Percentiles rank a stretch among this genome's conserved stretches.
phyloP scores from a whole-genome alignment of 805 yeast species.

The Candida argentea region DNA sequence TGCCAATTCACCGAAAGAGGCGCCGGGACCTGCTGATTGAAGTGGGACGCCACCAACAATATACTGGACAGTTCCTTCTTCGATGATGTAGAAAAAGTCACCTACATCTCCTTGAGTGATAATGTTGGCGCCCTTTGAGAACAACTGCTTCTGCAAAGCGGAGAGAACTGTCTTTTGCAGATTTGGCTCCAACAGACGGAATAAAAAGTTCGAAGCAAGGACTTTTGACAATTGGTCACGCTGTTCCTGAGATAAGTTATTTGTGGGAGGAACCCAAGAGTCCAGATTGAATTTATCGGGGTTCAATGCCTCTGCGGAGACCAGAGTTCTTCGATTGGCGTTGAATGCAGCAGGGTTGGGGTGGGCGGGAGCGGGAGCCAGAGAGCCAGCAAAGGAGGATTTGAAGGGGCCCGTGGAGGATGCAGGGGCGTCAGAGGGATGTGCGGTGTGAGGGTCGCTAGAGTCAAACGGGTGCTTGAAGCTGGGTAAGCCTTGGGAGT shows the following conservation, averaged over 20 bases:
- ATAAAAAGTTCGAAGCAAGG: conserved; percentile 74
- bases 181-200: conserved; percentile 71
- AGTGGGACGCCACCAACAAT: conserved; percentile 63
- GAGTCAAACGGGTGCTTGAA: conserved; percentile 57
- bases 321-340: conserved; percentile 81
- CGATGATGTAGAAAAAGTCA: conserved; percentile 82
- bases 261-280: conserved; percentile 66
- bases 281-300: conserved; percentile 60
- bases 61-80: conserved; percentile 75
- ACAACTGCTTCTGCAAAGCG: conserved; percentile 70
- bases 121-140: conserved; percentile 50
- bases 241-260: conserved; percentile 54
- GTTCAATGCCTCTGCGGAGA: conserved; percentile 79
- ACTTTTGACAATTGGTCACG: conserved; percentile 56
- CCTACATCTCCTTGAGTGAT: conserved; percentile 93
- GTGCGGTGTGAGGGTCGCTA: conserved; percentile 51
- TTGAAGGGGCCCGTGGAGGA: conserved; percentile 1
- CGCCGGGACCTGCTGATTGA: conserved; percentile 70
- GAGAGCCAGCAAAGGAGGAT: conserved; percentile 1
- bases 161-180: conserved; percentile 67
- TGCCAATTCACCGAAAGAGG: conserved; percentile 94
- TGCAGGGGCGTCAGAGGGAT: conserved; percentile 8
- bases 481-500: conserved; percentile 40
- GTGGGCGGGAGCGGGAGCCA: conserved; percentile 1
- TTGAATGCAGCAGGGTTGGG: conserved; percentile 53